Evolutionary conservation across 179 eudicot genomes (phyloP), one percentile per base, ranked within the genome.

Genomic region (Spergularia azorica): DNA sequence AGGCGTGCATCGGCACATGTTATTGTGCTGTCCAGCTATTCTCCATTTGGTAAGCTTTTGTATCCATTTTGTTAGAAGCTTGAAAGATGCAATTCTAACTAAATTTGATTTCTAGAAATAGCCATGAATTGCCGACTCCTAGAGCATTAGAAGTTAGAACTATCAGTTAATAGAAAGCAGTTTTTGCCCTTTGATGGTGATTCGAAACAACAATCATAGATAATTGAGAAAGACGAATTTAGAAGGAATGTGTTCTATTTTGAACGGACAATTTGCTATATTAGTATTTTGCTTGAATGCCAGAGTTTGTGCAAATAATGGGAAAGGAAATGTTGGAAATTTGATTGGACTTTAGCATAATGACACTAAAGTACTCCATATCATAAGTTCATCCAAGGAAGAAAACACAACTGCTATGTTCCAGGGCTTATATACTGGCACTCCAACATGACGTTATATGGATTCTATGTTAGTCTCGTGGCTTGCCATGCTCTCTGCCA

Each of bases 1-100:
- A 85, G 95, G 71, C 92, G 97, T 76, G 98, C 93, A 80, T 93
- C 98, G 75, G 97, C 95, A 67, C 98, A 95, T 82, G 83, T 95
- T n/a, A 91, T 95, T 83, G 97, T 93, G 80, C 83, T 95, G 32
- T 93, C 97, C 79, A 91, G 91, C 84, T 95, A 95, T 82, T 93
- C 97, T 79, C 91, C 98, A 43, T 95, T 86, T 77, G 98, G 98
- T 95, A 93, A 84, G 86, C 67, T 67, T 74, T 36, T 74, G 63
- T 57, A 66, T 38, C 11, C 26, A 32, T 14, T 16, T 26, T 3
- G 21, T 58, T 56, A 6, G 20, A 56, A 56, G 9, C 62, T 5
- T 58, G 9, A n/a, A 58, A 3, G 60, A 56, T 21, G 5, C 7
- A 58, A 1, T 58, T 58, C n/a, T 5, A 58, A n/a, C 21, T n/a